Conservation (phyloP, 306 rosid genomes). For the Ormosia semicastrata region DNA sequence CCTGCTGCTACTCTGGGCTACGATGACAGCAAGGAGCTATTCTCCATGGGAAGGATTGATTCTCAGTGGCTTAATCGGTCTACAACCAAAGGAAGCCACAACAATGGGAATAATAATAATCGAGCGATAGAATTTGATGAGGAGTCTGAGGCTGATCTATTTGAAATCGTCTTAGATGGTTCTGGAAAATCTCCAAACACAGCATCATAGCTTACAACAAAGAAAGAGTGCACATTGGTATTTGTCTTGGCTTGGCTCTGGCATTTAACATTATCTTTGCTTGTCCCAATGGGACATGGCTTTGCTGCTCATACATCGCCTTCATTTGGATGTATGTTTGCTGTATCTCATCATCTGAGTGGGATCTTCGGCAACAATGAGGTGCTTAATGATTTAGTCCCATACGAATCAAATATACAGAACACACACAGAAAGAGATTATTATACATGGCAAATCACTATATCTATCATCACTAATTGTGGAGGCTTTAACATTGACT, state of each 20-base stretch:
- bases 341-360: conserved; percentile 2
- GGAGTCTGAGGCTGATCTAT: conserved; percentile 55
- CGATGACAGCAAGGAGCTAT: conserved; percentile 88
- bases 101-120: conserved; percentile 18
- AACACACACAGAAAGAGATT: conserved; percentile 19
- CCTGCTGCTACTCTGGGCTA: conserved; percentile 50
- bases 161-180: conserved; percentile 51
- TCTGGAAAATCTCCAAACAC: conserved; percentile 35
- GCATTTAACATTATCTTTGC: not conserved
- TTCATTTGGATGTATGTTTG: conserved; percentile 9
- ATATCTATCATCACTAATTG: not conserved
- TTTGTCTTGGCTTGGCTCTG: not conserved
- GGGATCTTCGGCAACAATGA: not conserved
- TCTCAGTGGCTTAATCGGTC: conserved; percentile 63
- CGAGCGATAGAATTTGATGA: conserved; percentile 44
- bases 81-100: conserved; percentile 50
- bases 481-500: conserved; percentile 25
- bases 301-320: conserved; percentile 15
- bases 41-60: conserved; percentile 94
- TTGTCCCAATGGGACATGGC: conserved; percentile 14
- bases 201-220: conserved; percentile 24
- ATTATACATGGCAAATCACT: not conserved
- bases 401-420: not conserved
- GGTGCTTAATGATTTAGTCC: not conserved
- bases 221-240: not conserved